Evolutionary conservation across 2,329 filamentous ascomycete species (phyloP).

Genomic region (Coleophoma crateriformis): DNA sequence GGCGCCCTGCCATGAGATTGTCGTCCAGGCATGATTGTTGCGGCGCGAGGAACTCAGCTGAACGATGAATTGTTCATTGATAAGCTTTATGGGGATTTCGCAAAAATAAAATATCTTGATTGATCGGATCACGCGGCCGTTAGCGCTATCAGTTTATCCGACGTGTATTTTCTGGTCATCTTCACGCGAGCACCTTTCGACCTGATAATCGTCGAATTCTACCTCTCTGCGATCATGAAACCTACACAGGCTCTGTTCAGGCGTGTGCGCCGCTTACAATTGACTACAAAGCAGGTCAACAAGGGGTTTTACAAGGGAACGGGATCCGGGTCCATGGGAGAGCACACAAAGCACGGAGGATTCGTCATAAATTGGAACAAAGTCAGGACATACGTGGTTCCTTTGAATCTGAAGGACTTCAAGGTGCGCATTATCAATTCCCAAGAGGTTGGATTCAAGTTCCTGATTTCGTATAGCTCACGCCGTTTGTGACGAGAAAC

Average conservation of each 20-base stretch:
- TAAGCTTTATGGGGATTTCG: slow-evolving; percentile 13
- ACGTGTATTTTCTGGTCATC: background rate
- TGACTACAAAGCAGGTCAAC: slow-evolving; percentile 90
- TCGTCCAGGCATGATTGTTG: slow-evolving; percentile 26
- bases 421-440: slow-evolving; percentile 47
- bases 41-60: background rate
- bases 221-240: slow-evolving; percentile 42
- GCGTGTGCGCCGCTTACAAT: slow-evolving; percentile 66
- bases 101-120: no score
- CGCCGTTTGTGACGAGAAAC: slow-evolving; percentile 67
- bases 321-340: slow-evolving; percentile 79
- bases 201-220: background rate
- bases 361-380: slow-evolving; percentile 82
- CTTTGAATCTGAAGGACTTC: slow-evolving; percentile 61
- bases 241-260: slow-evolving; percentile 63
- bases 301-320: slow-evolving; percentile 98
- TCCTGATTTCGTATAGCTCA: slow-evolving; percentile 51
- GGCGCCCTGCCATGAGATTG: slow-evolving; percentile 26
- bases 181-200: no score
- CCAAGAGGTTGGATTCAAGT: background rate
- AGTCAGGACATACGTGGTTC: slow-evolving; percentile 86
- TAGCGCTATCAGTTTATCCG: slow-evolving; percentile 9
- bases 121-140: slow-evolving; percentile 4
- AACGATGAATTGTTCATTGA: slow-evolving; percentile 11
- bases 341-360: slow-evolving; percentile 75